Base-by-base conservation (phyloP, 2,329 filamentous ascomycete genomes). In the Ophiostoma sp. region DNA sequence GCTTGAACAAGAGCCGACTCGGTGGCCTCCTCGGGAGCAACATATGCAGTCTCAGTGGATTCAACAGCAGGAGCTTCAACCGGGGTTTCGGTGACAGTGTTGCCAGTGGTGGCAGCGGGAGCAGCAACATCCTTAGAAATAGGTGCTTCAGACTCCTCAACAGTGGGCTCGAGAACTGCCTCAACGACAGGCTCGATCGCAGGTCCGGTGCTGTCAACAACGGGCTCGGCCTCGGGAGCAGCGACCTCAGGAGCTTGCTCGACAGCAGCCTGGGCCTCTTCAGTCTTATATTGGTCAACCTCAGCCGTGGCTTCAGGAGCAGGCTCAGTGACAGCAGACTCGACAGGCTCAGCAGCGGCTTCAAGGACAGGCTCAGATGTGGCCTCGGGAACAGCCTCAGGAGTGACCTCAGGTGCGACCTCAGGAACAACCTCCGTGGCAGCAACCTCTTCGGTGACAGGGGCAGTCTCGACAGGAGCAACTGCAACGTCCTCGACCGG, bases 121-220 rank as follows among this genome's bases (percentile, higher is more conserved):
- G 52, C 52, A 57, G 52, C 9, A 0, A 4, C 48, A 3, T 28
- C 52, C 19, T 59, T 28, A 31, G 63, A 42, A 42, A 74, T 8
- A 4, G 50, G 39, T 22, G 75, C 70, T 22, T 69, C 45, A 55
- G 25, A 1, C 36, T n/a, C 15, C 66, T 69, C 66, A 17, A 36
- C 48, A 33, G 4, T 2, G 11, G 15, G 48, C n/a, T 55, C 48
- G 8, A 19, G 48, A 17, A 8, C 48, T 28, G 8, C 48, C 50
- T 70, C 68, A 11, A 39, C 50, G 22, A 50, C 31, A 57, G 68
- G 50, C 36, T 45, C 36, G n/a, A 15, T n/a, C 28, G n/a, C 36
- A 17, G 22, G 4, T 6, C 15, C 66, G 19, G 63, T 19, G 5
- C 2, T n/a, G 36, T 45, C 36, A 19, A 15, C 15, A 8, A 55